These are phyloP conservation scores for Acacia melanoxylon DNA, from an alignment of 306 rosid genomes.

Conservation along the genomic window DNA sequence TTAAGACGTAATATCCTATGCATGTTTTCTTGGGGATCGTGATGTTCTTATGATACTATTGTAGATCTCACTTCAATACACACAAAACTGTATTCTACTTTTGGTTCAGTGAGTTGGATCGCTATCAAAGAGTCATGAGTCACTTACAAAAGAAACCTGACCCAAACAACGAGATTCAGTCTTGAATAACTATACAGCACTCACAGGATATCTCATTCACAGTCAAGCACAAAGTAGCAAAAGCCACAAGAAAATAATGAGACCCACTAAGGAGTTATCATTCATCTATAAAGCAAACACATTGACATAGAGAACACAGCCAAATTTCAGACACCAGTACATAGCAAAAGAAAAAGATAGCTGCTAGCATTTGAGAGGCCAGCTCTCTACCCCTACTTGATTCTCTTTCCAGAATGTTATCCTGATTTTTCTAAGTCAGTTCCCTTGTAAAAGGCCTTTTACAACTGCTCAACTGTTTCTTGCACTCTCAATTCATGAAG, in stretches of 20 bases:
- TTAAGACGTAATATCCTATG: background rate
- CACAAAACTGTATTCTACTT: background rate
- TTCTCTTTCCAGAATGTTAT: background rate
- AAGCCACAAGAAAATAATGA: background rate
- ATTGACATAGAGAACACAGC: background rate
- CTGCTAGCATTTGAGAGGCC: background rate
- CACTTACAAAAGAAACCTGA: background rate
- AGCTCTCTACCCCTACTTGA: background rate
- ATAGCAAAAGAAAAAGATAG: background rate
- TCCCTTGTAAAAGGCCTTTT: background rate
- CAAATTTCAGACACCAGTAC: background rate
- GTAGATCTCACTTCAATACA: background rate
- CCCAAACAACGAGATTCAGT: background rate
- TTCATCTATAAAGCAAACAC: background rate
- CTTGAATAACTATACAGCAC: background rate
- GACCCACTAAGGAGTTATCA: background rate
- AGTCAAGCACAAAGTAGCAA: background rate
- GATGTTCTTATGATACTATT: background rate
- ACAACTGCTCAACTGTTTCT: background rate
- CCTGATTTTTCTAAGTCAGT: background rate
- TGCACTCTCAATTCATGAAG: background rate
- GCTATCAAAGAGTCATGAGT: background rate
- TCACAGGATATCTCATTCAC: background rate
- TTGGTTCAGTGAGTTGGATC: background rate
- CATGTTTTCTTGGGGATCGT: conserved; percentile 5